Base-by-base conservation (phyloP, 108 stramenopile species). In the Cyclotella baltica region DNA sequence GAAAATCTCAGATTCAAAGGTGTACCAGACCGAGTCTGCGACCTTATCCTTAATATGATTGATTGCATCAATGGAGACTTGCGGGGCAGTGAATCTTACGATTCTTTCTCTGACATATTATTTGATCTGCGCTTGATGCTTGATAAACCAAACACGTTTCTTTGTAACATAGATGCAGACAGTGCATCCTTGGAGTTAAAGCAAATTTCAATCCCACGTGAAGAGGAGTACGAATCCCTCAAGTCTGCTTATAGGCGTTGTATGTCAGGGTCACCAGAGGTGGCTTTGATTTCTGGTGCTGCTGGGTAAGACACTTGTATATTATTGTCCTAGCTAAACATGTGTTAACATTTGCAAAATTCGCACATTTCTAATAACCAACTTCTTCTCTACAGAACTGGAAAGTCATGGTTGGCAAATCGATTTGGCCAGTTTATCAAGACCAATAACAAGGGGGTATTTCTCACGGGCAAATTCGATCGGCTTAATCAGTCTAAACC, bases 381-480 rank as follows among this genome's bases (percentile, higher is more conserved):
- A n/a, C n/a, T n/a, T n/a, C n/a, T n/a, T n/a, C n/a, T n/a, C n/a
- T n/a, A n/a, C n/a, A n/a, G n/a, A n/a, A 72, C 57, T 38, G 77
- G 77, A 37, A 78, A 78, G 71, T 57, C 71, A 13, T 36, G 33
- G 37, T 34, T 78, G 71, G 77, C 72, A 33, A 47, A 61, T 28
- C 76, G 63, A 28, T 30, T 77, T 2, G 58, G 76, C 22, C 30
- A 38, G 15, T 40, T 59, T 23, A 34, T 52, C 19, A 58, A 35
- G 2, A 23, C 43, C 28, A n/a, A 38, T 6, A 67, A 67, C 36
- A n/a, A n/a, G n/a, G 77, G 62, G 6, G 37, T 73, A 10, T 78
- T 73, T 40, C 53, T 78, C 9, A 33, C 34, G 4, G 77, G 77
- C 1, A 78, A 78, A 35, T 78, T 78, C 27, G 77, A 78, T 33